Evolutionary conservation across 345 rosid genomes (phyloP), one percentile per base, ranked within the genome.

Genomic region (Eucalyptus erythrocorys): DNA sequence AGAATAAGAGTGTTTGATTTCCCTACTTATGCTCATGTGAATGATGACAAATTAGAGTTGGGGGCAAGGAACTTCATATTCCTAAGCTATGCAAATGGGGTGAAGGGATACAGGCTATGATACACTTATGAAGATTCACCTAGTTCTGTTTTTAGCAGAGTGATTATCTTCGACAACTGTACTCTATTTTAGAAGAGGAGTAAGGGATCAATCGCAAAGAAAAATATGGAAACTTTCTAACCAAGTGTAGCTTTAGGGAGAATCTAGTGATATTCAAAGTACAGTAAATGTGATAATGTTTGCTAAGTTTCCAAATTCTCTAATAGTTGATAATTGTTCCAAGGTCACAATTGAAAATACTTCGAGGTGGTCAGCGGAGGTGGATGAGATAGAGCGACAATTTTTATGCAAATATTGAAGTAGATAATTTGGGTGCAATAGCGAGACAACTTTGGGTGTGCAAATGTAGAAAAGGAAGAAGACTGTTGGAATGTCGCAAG

Each of bases 331-430:
- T 27, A 59, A 26, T 59, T 59, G 15, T 27, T 59, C n/a, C 14
- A 27, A 27, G 15, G 14, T 59, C 66, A 27, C 7, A 27, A 1
- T 59, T 26, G n/a, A 59, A 26, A 27, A 59, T 26, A 10, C n/a
- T 59, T 27, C 0, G 15, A 59, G 66, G 66, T 5, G 32, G 32
- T 59, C 2, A 11, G 15, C 5, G 1, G 3, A 27, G 32, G 7
- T 59, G n/a, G 32, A 59, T 27, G 66, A 26, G 66, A 59, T 59
- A 27, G 7, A 59, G 32, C 4, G 15, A 59, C 15, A 59, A 59
- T 26, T 59, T 59, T 21, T 53, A 53, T 53, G 27, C 5, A 22
- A 22, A 53, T 53, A 59, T 0, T 59, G 14, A 27, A 59, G 30
- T 59, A 11, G 66, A 59, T 59, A 27, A 59, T 59, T 59, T 59